A percentile compares a stretch with the other conserved stretches of the same genome.
Conservation (phyloP, 208 protist species). For the Trypanosomatidae sp. region DNA sequence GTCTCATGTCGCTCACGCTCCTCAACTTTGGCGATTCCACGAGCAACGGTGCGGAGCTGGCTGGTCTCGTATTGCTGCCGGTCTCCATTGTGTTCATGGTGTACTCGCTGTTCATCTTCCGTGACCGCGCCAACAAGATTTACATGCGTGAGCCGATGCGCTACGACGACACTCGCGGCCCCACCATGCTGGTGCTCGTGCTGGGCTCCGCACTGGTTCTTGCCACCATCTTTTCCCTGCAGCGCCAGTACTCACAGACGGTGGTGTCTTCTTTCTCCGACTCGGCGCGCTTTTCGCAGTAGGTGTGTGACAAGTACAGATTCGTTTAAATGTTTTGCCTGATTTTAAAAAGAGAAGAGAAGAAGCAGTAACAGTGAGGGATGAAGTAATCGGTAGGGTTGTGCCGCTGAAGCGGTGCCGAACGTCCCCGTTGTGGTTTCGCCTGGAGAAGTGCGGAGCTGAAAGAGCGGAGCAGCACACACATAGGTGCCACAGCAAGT, state of each 20-base stretch:
- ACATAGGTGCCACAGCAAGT: too few relatives aligned
- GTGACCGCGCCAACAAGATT: conserved; percentile 87
- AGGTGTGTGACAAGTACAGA: not conserved
- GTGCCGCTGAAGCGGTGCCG: too few relatives aligned
- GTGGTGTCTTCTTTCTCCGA: conserved; percentile 60
- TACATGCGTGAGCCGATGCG: conserved; percentile 93
- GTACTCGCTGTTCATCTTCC: conserved; percentile 88
- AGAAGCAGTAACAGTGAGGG: too few relatives aligned
- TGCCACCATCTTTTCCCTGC: conserved; percentile 84
- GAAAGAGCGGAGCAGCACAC: too few relatives aligned
- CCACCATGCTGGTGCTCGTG: conserved; percentile 86
- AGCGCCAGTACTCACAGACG: conserved; percentile 75
- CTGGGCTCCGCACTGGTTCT: conserved; percentile 69
- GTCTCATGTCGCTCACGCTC: conserved; percentile 86
- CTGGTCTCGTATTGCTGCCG: conserved; percentile 78
- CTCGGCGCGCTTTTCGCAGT: conserved; percentile 48
- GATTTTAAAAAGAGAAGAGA: too few relatives aligned
- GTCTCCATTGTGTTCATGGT: conserved; percentile 91
- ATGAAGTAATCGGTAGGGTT: too few relatives aligned
- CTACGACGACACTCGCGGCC: conserved; percentile 89
- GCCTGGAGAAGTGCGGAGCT: too few relatives aligned
- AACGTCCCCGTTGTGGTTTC: too few relatives aligned
- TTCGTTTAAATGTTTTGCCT: too few relatives aligned
- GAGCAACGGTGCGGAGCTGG: conserved; percentile 79
- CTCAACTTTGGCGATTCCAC: conserved; percentile 83